Base-by-base conservation (phyloP, 768 basidiomycete genomes). In the Lactarius vividus region DNA sequence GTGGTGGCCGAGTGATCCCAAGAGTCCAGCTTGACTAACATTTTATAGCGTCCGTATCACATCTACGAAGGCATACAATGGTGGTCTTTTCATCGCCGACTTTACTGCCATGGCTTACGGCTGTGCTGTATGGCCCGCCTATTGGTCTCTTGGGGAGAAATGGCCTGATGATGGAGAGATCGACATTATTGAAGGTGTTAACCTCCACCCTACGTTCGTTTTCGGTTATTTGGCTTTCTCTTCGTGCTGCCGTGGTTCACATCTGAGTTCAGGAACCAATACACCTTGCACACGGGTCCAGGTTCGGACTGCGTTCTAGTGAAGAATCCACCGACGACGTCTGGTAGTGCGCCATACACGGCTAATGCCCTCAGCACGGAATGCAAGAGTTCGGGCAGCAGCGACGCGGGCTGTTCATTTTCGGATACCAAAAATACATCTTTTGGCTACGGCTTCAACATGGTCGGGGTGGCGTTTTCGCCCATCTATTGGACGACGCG, bases 131-230 rank as follows among this genome's bases (percentile, higher is more conserved):
- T 75, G 74, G 74, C 74, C 74, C 18, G 74, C 74, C 2, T 74
- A 69, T 52, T 74, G 74, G 74, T 67, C 61, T 49, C 15, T 23
- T 8, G 61, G 31, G 20, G 18, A 60, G 2, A 57, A 64, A 46
- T 75, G 74, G 75, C 76, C 76, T 8, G 7, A 61, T 16, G 59
- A 28, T 16, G 74, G 73, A 33, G 78, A 79, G 66, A 78, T 79
- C 42, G 79, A 80, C 70, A 75, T 80, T 63, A 59, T 79, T 31
- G 68, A 67, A 54, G 65, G 68, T 40, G 53, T 53, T 28, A 53
- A 61, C 23, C 7, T 13, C 1, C n/a, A 59, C 1, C 0, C 18
- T 20, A 33, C 5, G 64, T 66, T 3, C 37, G 59, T 35, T 13
- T 28, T 57, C 44, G 11, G 15, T 20, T 56, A 1, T 39, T 26